Base-by-base conservation (phyloP, 371 early-diverging fungal genomes). In the Mucor mucedo region DNA sequence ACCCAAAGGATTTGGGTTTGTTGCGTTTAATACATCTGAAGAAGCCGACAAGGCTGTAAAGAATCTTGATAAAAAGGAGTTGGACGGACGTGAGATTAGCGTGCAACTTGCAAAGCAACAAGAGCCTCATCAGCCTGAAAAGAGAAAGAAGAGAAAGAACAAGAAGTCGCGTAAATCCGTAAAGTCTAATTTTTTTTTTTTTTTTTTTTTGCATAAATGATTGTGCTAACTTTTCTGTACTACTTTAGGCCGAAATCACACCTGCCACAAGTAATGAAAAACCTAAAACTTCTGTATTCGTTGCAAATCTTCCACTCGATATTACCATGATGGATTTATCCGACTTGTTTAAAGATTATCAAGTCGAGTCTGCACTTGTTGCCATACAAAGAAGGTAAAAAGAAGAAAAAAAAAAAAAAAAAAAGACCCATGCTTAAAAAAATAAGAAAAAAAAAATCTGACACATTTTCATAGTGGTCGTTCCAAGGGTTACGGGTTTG, bases 401-500 rank as follows among this genome's bases (percentile, higher is more conserved):
- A n/a, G 13, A 45, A 45, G n/a, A 45, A 45, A 45, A 45, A 16
- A 45, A 45, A 45, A 16, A 45, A 45, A 16, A 45, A 14, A 45
- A 16, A 16, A 16, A 16, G 1, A 45, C 47, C 47, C 47, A 16
- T 45, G 47, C 14, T 35, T 35, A 6, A 21, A 35, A 35, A 45
- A 42, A 39, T 6, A 39, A 39, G 5, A 6, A 13, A 42, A 42
- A 14, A 14, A 16, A 16, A 47, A 47, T 47, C 16, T 50, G 32
- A 21, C 28, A 35, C 50, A 14, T 41, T 42, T 28, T 28, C 9
- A 29, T 55, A 71, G 68, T 40, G 90, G 91, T 28, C 88, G 91
- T 54, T 88, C 91, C 80, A 94, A 93, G 78, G 96, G 97, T 53
- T 97, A 90, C 76, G 97, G 96, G 49, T 97, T 98, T 75, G 93